Evolutionary conservation across 805 yeast genomes (phyloP).

Genomic region (Blastobotrys americana): DNA sequence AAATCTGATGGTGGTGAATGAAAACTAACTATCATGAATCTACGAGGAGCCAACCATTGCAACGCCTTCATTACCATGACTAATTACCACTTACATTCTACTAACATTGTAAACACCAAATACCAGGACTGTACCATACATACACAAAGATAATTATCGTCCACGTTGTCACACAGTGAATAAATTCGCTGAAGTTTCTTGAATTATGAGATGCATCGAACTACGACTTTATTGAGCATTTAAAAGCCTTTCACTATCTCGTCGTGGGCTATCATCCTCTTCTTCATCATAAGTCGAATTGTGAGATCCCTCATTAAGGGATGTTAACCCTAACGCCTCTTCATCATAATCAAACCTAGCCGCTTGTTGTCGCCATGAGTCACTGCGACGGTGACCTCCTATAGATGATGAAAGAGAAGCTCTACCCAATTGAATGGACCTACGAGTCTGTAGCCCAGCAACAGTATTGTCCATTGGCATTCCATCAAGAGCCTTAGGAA

Average conservation of each 20-base stretch:
- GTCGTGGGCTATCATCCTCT: constrained; percentile 6
- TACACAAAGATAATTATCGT: too few relatives aligned
- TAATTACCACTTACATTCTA: too few relatives aligned
- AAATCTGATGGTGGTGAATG: too few relatives aligned
- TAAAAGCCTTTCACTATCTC: background rate
- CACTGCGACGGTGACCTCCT: constrained; percentile 23
- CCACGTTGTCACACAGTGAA: too few relatives aligned
- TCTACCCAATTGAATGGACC: constrained; percentile 64
- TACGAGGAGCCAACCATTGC: too few relatives aligned
- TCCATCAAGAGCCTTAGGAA: constrained; percentile 54
- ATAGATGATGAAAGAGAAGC: constrained; percentile 12
- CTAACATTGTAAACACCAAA: too few relatives aligned
- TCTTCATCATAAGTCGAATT: constrained; percentile 10
- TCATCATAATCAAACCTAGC: constrained; percentile 29
- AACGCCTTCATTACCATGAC: too few relatives aligned
- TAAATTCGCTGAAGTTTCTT: too few relatives aligned
- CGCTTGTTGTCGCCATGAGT: constrained; percentile 24
- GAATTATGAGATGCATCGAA: too few relatives aligned
- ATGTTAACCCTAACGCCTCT: constrained; percentile 30
- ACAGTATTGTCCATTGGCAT: constrained; percentile 81
- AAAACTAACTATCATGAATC: too few relatives aligned
- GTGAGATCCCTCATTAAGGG: constrained; percentile 28
- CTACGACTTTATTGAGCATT: background rate
- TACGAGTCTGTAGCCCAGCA: constrained; percentile 67
- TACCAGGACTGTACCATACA: too few relatives aligned